phyloP scores from a whole-genome alignment of 129 eudicot genomes.

The Lactuca sativa region DNA sequence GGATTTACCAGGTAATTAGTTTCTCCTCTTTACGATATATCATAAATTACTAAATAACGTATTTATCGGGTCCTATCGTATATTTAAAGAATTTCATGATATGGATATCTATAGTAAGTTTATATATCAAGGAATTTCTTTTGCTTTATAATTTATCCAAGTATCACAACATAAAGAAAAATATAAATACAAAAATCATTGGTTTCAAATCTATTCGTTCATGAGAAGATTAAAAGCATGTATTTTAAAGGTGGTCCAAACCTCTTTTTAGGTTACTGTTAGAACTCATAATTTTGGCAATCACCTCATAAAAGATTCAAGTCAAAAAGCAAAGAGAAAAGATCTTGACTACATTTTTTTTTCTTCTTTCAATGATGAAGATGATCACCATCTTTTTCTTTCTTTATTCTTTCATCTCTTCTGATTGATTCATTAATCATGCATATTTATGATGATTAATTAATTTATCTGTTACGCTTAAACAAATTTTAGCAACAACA shows the following conservation, averaged over 20 bases:
- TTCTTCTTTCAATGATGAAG: constrained; percentile 31
- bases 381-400: constrained; percentile 28
- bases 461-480: not conserved
- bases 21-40: not conserved
- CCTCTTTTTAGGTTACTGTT: constrained; percentile 32
- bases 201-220: not conserved
- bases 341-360: constrained; percentile 28
- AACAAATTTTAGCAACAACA: constrained; percentile 2
- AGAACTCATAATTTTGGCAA: constrained; percentile 27
- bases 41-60: not conserved
- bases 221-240: not conserved
- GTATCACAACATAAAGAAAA: constrained; percentile 21
- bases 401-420: constrained; percentile 25
- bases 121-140: not conserved
- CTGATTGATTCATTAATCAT: constrained; percentile 17
- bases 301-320: constrained; percentile 31
- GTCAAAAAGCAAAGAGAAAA: constrained; percentile 34
- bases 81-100: not conserved
- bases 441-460: not conserved
- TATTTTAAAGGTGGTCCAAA: constrained; percentile 27
- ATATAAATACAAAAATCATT: not conserved
- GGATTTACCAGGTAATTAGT: constrained; percentile 85
- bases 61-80: not conserved
- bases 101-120: not conserved
- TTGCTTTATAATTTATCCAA: constrained; percentile 19